Evolutionary conservation across 352 stramenopile genomes (phyloP), one percentile per base, ranked within the genome.

Genomic region (Pythium scleroteichum): DNA sequence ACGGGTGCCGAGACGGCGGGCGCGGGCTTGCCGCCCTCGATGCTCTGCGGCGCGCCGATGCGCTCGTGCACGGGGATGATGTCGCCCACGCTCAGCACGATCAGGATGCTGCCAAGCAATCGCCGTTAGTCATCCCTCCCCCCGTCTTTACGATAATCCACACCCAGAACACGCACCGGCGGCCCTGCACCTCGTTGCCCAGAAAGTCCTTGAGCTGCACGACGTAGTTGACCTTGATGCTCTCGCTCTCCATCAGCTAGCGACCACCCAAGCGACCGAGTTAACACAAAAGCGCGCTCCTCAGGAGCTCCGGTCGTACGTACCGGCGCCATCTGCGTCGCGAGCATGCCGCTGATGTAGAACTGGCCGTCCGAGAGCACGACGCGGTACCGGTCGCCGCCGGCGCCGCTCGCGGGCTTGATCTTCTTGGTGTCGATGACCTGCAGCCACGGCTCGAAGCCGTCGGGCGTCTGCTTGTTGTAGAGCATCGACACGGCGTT

Each of bases 381-480:
- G 51, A 95, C 78, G 24, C 82, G 78, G 72, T 94, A 95, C 63
- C 86, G 75, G 60, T 95, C 84, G 40, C 79, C 82, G 44, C 82
- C 82, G 12, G 75, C 65, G 56, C 86, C 84, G 35, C 75, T 93
- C 29, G 77, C 76, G 1, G 86, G 85, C 42, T 91, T 90, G 69
- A 95, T 95, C 76, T 92, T 92, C 73, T 92, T 92, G 27, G 79
- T 90, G 68, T 95, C 84, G 51, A 95, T 95, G 47, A 95, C 71
- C 72, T 95, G 86, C 45, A 95, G 73, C 86, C 82, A 92, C 12
- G 86, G 86, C 71, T 95, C 82, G 48, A 93, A 95, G 65, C 86
- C 86, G 45, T 95, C 82, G 39, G 86, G 84, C 58, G 76, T 72
- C 67, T 92, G 74, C 47, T 90, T 88, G 71, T 83, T 88, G 72